Conservation (phyloP, 345 rosid species). For the Heritiera fomes region DNA sequence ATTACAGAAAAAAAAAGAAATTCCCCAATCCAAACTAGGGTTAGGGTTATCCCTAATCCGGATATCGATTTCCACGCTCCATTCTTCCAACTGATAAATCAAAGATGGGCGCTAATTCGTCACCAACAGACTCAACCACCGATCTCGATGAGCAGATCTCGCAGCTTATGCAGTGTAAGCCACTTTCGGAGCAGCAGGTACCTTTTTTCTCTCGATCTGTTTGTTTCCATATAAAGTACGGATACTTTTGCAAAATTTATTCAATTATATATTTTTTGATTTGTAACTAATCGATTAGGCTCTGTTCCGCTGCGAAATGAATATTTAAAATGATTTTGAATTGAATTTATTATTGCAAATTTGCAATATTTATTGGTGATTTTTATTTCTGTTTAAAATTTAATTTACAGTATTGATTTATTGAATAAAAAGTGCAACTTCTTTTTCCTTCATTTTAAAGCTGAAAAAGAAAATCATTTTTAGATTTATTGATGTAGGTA, state of each 20-base stretch:
- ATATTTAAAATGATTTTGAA: conserved; percentile 6
- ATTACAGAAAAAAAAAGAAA: not conserved
- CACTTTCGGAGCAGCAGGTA: conserved; percentile 84
- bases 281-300: not conserved
- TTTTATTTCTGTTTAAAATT: no score
- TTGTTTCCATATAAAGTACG: not conserved
- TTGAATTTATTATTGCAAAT: not conserved
- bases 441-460: no score
- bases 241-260: not conserved
- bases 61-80: conserved; percentile 24
- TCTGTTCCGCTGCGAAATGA: conserved; percentile 6
- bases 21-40: conserved; percentile 40
- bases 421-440: no score
- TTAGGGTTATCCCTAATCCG: conserved; percentile 62
- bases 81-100: conserved; percentile 21
- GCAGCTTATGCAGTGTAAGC: conserved; percentile 94
- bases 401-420: no score
- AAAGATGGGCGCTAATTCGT: conserved; percentile 70
- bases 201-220: conserved; percentile 8
- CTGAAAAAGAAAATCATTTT: no score
- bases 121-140: conserved; percentile 55
- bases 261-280: not conserved
- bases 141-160: conserved; percentile 86
- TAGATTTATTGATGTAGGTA: no score
- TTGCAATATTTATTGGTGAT: conserved; percentile 27